phyloP scores from a whole-genome alignment of 1,284 basidiomycete species.

The Rhodofomes roseus region DNA sequence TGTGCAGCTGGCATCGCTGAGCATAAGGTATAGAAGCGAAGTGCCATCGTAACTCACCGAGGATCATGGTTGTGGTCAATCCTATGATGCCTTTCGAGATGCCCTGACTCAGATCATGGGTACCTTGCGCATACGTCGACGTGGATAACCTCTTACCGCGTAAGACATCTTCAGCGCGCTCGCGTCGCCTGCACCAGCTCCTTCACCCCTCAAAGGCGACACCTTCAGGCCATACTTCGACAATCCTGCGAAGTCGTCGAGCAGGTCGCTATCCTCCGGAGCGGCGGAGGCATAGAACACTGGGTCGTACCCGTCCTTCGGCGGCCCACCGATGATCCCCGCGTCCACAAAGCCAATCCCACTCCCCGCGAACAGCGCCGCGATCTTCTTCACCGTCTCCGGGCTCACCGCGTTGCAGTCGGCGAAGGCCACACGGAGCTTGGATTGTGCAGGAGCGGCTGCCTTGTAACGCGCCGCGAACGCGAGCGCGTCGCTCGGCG shows the following conservation, averaged over 20 bases:
- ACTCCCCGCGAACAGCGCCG: conserved; percentile 38
- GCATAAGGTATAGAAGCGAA: background rate
- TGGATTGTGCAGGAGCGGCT: conserved; percentile 13
- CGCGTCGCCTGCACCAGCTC: conserved; percentile 49
- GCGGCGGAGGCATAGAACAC: conserved; percentile 51
- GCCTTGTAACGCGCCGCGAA: conserved; percentile 43
- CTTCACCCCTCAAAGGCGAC: conserved; percentile 41
- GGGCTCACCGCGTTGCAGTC: conserved; percentile 61
- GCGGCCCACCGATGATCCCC: conserved; percentile 56
- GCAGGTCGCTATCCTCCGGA: conserved; percentile 29
- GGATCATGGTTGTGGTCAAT: conserved; percentile 52
- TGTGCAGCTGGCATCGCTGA: conserved; percentile 41
- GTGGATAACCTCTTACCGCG: conserved; percentile 34
- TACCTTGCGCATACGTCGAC: background rate
- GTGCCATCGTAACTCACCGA: conserved; percentile 35
- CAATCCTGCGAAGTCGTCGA: conserved; percentile 41
- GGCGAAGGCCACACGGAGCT: conserved; percentile 32
- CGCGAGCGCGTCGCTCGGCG: conserved; percentile 47
- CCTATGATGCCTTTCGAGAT: conserved; percentile 55
- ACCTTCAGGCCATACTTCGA: conserved; percentile 44
- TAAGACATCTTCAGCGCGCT: conserved; percentile 65
- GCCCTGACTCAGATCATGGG: conserved; percentile 32
- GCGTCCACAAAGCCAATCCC: conserved; percentile 49
- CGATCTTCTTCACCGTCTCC: conserved; percentile 45
- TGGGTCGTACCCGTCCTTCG: conserved; percentile 44